phyloP scores from a whole-genome alignment of 345 rosid genomes.

The Moringa oleifera region DNA sequence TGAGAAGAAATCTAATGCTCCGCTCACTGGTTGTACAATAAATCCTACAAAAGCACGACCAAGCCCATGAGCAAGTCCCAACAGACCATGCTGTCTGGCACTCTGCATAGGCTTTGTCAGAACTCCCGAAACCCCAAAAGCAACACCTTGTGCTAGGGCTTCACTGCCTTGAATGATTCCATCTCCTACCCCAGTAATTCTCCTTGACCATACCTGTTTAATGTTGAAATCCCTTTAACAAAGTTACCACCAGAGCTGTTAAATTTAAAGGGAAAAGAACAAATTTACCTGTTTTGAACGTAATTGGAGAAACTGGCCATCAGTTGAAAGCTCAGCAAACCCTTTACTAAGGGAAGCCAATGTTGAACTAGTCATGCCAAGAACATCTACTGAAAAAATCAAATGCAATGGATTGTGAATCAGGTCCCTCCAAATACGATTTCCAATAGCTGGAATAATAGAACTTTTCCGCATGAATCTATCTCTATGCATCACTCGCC shows the following conservation, averaged over 20 bases:
- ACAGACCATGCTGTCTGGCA: constrained; percentile 78
- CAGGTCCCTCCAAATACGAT: constrained; percentile 92
- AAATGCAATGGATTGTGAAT: constrained; percentile 96
- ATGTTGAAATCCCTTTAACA: constrained; percentile 19
- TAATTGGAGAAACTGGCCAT: constrained; percentile 88
- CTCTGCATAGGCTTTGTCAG: constrained; percentile 93
- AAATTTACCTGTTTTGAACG: constrained; percentile 80
- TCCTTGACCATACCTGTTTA: constrained; percentile 81
- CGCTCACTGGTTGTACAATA: constrained; percentile 89
- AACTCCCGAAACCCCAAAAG: constrained; percentile 97
- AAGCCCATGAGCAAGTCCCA: constrained; percentile 94
- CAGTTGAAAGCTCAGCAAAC: constrained; percentile 96
- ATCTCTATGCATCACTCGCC: constrained; percentile 89
- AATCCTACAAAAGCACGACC: constrained; percentile 85
- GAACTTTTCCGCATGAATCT: constrained; percentile 95
- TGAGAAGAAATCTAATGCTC: constrained; percentile 93
- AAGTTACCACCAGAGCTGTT: neutral
- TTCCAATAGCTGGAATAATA: constrained; percentile 71
- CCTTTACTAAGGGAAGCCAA: constrained; percentile 95
- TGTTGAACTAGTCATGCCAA: constrained; percentile 99
- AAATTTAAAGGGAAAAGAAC: constrained; percentile 6
- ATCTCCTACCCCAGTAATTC: constrained; percentile 94
- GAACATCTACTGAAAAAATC: constrained; percentile 89
- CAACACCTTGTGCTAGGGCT: constrained; percentile 98
- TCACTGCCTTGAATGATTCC: constrained; percentile 94